Evolutionary conservation across 1,284 basidiomycete genomes (phyloP).

Genomic region (Ceraceosorus bombacis): DNA sequence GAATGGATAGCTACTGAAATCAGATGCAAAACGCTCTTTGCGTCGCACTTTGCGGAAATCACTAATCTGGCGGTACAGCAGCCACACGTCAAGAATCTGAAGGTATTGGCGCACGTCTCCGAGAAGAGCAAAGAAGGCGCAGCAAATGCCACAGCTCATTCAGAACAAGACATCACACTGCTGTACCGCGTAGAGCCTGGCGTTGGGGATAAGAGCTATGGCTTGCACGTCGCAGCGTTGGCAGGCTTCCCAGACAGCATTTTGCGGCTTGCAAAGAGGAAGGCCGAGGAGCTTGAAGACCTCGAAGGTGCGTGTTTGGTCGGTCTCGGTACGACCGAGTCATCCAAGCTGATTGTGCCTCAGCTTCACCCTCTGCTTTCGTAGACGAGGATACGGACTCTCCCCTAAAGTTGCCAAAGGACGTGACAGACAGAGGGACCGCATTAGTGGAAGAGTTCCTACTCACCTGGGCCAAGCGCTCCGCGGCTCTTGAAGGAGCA

Average conservation of each 20-base stretch:
- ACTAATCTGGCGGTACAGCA: conserved; percentile 83
- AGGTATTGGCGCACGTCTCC: conserved; percentile 88
- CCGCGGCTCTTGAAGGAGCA: conserved; percentile 48
- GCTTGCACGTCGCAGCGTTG: conserved; percentile 93
- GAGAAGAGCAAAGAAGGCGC: conserved; percentile 46
- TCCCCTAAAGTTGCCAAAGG: conserved; percentile 45
- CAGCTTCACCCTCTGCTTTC: neutral
- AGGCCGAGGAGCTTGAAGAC: conserved; percentile 93
- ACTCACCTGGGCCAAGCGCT: conserved; percentile 58
- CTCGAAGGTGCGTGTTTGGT: conserved; percentile 55
- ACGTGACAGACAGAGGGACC: conserved; percentile 69
- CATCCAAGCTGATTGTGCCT: neutral
- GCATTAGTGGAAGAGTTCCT: conserved; percentile 73
- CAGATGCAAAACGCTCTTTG: conserved; percentile 69
- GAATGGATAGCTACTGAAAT: conserved; percentile 90
- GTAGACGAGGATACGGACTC: conserved; percentile 11
- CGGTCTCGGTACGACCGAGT: neutral
- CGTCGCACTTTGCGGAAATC: conserved; percentile 96
- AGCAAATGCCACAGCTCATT: conserved; percentile 21
- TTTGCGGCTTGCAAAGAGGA: conserved; percentile 83
- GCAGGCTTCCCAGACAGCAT: conserved; percentile 94
- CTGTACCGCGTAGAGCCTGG: conserved; percentile 78
- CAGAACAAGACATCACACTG: conserved; percentile 65
- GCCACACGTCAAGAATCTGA: conserved; percentile 81
- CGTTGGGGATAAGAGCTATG: conserved; percentile 82